phyloP scores from a whole-genome alignment of 768 basidiomycete genomes.

The Boletus subparvulus region DNA sequence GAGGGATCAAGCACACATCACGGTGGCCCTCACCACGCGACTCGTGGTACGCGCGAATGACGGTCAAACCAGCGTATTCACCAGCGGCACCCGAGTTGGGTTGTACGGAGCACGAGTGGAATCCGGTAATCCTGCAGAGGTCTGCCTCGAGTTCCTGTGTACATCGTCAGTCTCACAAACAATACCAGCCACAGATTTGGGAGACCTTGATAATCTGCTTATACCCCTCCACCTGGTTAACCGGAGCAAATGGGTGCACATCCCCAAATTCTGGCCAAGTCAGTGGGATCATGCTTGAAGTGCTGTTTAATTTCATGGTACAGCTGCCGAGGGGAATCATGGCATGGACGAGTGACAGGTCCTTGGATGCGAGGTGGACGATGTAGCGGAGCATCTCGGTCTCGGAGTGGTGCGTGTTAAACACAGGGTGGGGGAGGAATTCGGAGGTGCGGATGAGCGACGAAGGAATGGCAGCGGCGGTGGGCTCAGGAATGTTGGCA shows the following conservation, averaged over 20 bases:
- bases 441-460: conserved; percentile 59
- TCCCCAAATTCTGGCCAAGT: conserved; percentile 91
- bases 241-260: conserved; percentile 92
- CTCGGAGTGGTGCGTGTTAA: conserved; percentile 97
- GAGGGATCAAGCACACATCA: conserved; percentile 89
- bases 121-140: conserved; percentile 94
- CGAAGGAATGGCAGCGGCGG: conserved; percentile 47
- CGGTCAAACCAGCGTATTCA: conserved; percentile 93
- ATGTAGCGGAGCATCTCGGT: conserved; percentile 99
- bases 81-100: conserved; percentile 99
- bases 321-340: conserved; percentile 97
- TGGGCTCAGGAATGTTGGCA: conserved; percentile 46
- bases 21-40: conserved; percentile 83
- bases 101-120: conserved; percentile 93
- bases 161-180: conserved; percentile 9
- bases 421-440: conserved; percentile 84
- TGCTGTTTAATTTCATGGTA: conserved; percentile 98
- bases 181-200: neutral
- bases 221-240: conserved; percentile 89
- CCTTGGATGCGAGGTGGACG: conserved; percentile 90
- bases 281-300: conserved; percentile 95
- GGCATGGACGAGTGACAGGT: conserved; percentile 89
- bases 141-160: conserved; percentile 86
- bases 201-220: conserved; percentile 70
- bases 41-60: conserved; percentile 93